Evolutionary conservation across 2,329 filamentous ascomycete species (phyloP).

Genomic region (Neofusicoccum cordaticola): DNA sequence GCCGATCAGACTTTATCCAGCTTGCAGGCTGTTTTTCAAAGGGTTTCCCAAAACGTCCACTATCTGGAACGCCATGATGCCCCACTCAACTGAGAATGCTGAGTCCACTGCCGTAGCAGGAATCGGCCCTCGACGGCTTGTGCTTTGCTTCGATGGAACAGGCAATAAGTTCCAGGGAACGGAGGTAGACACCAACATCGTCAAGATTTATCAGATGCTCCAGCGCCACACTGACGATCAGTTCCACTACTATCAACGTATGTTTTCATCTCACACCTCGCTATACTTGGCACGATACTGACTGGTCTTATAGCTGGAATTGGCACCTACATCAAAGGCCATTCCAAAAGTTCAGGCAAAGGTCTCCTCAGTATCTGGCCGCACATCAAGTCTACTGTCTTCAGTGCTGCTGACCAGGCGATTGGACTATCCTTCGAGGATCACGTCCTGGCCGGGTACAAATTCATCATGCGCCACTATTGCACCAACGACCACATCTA

Average conservation of each 20-base stretch:
- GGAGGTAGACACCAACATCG: slow-evolving; percentile 46
- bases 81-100: neutral
- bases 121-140: slow-evolving; percentile 16
- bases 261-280: neutral
- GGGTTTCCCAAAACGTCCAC: neutral
- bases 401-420: slow-evolving; percentile 15
- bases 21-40: no score
- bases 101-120: neutral
- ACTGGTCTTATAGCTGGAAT: slow-evolving; percentile 19
- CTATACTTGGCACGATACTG: neutral
- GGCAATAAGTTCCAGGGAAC: slow-evolving; percentile 43
- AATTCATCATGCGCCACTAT: slow-evolving; percentile 35
- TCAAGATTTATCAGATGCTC: slow-evolving; percentile 70
- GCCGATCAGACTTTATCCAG: no score
- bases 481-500: slow-evolving; percentile 30
- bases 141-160: slow-evolving; percentile 46
- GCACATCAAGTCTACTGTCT: neutral
- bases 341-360: neutral
- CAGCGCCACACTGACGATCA: slow-evolving; percentile 63
- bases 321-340: slow-evolving; percentile 20
- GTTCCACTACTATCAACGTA: slow-evolving; percentile 36
- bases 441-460: slow-evolving; percentile 28
- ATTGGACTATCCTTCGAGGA: slow-evolving; percentile 21
- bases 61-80: neutral
- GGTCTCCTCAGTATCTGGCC: neutral